Conservation (phyloP, 2,329 filamentous ascomycete species). For the Colletotrichum horii region DNA sequence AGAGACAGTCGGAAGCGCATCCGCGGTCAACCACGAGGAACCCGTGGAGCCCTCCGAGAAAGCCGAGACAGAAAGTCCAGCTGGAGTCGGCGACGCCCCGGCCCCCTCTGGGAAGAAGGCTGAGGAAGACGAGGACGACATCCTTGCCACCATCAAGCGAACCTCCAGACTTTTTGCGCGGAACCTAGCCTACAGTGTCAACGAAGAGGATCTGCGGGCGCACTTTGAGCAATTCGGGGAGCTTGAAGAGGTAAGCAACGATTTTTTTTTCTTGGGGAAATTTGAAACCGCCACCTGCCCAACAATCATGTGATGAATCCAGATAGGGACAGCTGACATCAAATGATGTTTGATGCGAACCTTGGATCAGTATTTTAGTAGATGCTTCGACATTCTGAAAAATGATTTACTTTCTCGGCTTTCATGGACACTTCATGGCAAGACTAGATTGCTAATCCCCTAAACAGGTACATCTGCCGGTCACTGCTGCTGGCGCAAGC, state of each 20-base stretch:
- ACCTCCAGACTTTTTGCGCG: slow-evolving; percentile 86
- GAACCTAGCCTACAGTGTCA: slow-evolving; percentile 83
- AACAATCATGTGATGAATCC: slow-evolving; percentile 78
- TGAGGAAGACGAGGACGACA: slow-evolving; percentile 43
- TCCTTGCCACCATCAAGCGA: slow-evolving; percentile 67
- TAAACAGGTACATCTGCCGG: slow-evolving; percentile 81
- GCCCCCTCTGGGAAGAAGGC: slow-evolving; percentile 14
- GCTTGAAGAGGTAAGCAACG: slow-evolving; percentile 82
- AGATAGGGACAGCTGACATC: slow-evolving; percentile 99
- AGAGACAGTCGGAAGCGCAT: slow-evolving; percentile 1
- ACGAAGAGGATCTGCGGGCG: slow-evolving; percentile 76
- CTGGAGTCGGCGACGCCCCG: slow-evolving; percentile 24
- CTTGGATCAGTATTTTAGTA: slow-evolving; percentile 99
- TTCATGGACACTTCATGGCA: not conserved
- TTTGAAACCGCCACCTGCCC: not conserved
- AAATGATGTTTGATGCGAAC: slow-evolving; percentile 84
- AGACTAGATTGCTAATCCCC: slow-evolving; percentile 25
- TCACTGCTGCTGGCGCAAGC: slow-evolving; percentile 73
- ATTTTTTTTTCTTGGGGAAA: slow-evolving; percentile 26
- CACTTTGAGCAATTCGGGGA: slow-evolving; percentile 76
- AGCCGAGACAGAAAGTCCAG: slow-evolving; percentile 30
- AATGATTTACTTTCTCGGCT: slow-evolving; percentile 36
- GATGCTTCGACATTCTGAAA: slow-evolving; percentile 93
- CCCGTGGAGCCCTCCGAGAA: slow-evolving; percentile 21
- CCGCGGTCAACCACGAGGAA: slow-evolving; percentile 1